Evolutionary conservation across 2,329 filamentous ascomycete species (phyloP).

Genomic region (Venturia effusa): DNA sequence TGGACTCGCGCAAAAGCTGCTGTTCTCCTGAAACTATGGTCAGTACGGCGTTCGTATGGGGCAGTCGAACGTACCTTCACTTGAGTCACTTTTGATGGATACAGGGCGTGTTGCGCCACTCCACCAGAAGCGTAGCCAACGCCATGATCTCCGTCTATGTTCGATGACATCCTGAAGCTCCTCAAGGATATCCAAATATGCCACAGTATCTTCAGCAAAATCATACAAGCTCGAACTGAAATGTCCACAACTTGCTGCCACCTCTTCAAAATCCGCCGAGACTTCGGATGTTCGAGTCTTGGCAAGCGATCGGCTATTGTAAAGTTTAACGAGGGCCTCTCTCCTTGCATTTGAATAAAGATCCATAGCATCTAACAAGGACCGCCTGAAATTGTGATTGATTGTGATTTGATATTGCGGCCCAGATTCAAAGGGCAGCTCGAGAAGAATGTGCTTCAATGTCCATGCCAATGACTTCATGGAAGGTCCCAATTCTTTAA

Average conservation of each 20-base stretch:
- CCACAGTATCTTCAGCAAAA: slow-evolving; percentile 80
- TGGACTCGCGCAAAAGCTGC: background rate
- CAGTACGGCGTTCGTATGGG: background rate
- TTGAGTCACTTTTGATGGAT: slow-evolving; percentile 12
- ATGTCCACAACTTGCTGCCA: slow-evolving; percentile 93
- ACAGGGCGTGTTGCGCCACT: background rate
- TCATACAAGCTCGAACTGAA: slow-evolving; percentile 88
- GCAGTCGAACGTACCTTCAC: slow-evolving; percentile 9
- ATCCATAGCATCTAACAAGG: slow-evolving; percentile 66
- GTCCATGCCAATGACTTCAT: slow-evolving; percentile 96
- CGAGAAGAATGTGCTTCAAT: slow-evolving; percentile 75
- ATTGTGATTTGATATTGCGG: slow-evolving; percentile 60
- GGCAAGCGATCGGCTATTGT: slow-evolving; percentile 65
- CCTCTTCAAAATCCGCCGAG: slow-evolving; percentile 91
- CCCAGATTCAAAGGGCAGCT: slow-evolving; percentile 66
- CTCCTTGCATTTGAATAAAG: slow-evolving; percentile 69
- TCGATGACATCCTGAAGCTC: slow-evolving; percentile 68
- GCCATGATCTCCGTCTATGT: slow-evolving; percentile 59
- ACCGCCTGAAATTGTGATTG: slow-evolving; percentile 70
- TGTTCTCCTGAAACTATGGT: background rate
- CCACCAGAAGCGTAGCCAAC: slow-evolving; percentile 77
- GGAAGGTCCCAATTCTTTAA: slow-evolving; percentile 76
- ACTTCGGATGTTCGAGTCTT: slow-evolving; percentile 59
- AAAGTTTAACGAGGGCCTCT: slow-evolving; percentile 67
- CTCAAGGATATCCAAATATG: slow-evolving; percentile 73